A percentile compares a stretch with the other conserved stretches of the same genome.
phyloP scores from a whole-genome alignment of 495 filamentous ascomycete genomes.

The Trichoderma orchidacearum region DNA sequence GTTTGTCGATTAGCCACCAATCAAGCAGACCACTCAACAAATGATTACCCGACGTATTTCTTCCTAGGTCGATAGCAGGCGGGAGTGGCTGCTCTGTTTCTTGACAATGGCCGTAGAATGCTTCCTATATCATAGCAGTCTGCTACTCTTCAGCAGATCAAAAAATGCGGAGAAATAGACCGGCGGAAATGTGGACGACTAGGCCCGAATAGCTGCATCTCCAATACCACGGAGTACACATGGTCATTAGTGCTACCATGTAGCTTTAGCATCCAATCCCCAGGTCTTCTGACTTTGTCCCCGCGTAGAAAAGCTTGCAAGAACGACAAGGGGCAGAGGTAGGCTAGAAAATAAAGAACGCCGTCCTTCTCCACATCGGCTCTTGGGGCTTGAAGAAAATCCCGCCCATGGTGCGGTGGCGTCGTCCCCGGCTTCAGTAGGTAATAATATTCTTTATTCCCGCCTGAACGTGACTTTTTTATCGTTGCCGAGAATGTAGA shows the following conservation, averaged over 20 bases:
- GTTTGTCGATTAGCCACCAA: neutral
- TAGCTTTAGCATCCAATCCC: too few species aligned
- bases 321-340: neutral
- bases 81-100: neutral
- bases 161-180: neutral
- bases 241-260: too few species aligned
- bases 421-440: neutral
- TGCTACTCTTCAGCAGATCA: neutral
- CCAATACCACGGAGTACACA: too few species aligned
- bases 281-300: too few species aligned
- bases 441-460: neutral
- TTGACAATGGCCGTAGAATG: neutral
- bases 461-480: too few species aligned
- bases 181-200: too few species aligned
- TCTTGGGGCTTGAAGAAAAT: neutral
- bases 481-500: too few species aligned
- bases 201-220: too few species aligned
- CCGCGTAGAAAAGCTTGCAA: too few species aligned
- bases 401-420: neutral
- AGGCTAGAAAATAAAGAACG: neutral
- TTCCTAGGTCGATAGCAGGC: neutral
- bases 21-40: neutral
- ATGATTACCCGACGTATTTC: neutral
- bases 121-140: too few species aligned
- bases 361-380: neutral